These are phyloP conservation scores for Xerocomus amazonicus DNA, from an alignment of 1,284 basidiomycete genomes.

Conservation along the genomic window DNA sequence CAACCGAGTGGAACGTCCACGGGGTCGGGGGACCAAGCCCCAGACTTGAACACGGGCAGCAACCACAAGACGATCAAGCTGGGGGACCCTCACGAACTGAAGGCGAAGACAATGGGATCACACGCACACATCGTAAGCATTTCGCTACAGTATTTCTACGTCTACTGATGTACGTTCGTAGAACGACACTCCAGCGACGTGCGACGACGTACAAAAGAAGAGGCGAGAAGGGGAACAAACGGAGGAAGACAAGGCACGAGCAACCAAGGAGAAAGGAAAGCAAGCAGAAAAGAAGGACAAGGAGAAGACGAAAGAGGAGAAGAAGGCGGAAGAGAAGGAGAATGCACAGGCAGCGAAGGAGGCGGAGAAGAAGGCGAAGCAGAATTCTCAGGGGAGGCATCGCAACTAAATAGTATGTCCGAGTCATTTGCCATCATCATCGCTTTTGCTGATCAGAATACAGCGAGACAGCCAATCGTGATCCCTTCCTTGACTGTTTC, in stretches of 20 bases:
- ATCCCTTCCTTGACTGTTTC: background rate
- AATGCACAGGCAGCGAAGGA: background rate
- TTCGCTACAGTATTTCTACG: too few relatives aligned
- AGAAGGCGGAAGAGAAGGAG: background rate
- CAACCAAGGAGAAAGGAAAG: background rate
- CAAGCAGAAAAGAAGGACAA: background rate
- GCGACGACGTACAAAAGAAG: background rate
- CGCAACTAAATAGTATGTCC: constrained; percentile 1
- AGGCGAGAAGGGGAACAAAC: background rate
- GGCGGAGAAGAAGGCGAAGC: background rate
- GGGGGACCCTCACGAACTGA: too few relatives aligned
- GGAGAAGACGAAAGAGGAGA: background rate
- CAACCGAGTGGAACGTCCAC: constrained; percentile 18
- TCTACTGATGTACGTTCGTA: too few relatives aligned
- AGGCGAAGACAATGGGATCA: too few relatives aligned
- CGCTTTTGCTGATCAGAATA: background rate
- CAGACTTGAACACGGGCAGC: background rate
- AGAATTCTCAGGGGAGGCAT: background rate
- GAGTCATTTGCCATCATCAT: background rate
- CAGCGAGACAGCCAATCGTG: constrained; percentile 1
- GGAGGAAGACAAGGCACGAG: background rate
- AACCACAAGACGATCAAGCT: background rate
- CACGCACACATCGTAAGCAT: too few relatives aligned
- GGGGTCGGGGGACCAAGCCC: constrained; percentile 22
- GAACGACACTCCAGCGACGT: background rate